A percentile compares a stretch with the other conserved stretches of the same genome.
phyloP scores from a whole-genome alignment of 2,329 filamentous ascomycete genomes.

The Remersonia thermophila region DNA sequence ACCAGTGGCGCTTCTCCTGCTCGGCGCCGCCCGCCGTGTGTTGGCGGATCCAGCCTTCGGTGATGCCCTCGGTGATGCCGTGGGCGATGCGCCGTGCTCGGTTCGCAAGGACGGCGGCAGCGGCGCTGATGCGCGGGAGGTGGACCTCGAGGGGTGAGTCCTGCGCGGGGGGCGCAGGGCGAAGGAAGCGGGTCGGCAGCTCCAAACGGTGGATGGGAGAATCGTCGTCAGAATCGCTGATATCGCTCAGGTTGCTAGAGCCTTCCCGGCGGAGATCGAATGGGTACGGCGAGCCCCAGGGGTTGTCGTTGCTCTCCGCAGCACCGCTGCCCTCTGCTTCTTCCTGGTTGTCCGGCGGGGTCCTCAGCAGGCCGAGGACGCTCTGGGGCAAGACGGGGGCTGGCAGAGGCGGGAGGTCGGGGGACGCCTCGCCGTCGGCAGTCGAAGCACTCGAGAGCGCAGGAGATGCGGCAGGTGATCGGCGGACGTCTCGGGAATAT shows the following conservation, averaged over 20 bases:
- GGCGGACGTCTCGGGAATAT: conserved; percentile 23
- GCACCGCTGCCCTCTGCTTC: conserved; percentile 24
- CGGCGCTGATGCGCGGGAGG: conserved; percentile 36
- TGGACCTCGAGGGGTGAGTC: conserved; percentile 26
- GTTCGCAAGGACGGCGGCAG: conserved; percentile 51
- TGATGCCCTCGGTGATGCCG: conserved; percentile 64
- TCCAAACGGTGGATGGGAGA: conserved; percentile 49
- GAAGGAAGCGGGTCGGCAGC: conserved; percentile 50
- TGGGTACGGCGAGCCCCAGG: conserved; percentile 87
- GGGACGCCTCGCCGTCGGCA: conserved; percentile 45
- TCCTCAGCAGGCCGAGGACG: conserved; percentile 41
- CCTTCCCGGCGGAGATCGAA: conserved; percentile 40
- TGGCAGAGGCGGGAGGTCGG: conserved; percentile 45
- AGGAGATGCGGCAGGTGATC: conserved; percentile 34
- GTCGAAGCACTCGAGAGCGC: conserved; percentile 51
- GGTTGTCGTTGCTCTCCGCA: conserved; percentile 52
- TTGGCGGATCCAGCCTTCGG: conserved; percentile 76
- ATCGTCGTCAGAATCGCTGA: conserved; percentile 48
- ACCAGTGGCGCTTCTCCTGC: conserved; percentile 66
- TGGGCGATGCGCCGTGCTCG: conserved; percentile 45
- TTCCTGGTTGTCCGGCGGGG: conserved; percentile 30
- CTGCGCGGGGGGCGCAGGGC: conserved; percentile 36
- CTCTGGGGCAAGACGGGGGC: conserved; percentile 46
- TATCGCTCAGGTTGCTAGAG: conserved; percentile 42
- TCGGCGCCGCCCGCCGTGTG: conserved; percentile 62